These are phyloP conservation scores for Pontederia paniculata DNA, from an alignment of 176 grass and related monocot genomes.

Conservation along the genomic window DNA sequence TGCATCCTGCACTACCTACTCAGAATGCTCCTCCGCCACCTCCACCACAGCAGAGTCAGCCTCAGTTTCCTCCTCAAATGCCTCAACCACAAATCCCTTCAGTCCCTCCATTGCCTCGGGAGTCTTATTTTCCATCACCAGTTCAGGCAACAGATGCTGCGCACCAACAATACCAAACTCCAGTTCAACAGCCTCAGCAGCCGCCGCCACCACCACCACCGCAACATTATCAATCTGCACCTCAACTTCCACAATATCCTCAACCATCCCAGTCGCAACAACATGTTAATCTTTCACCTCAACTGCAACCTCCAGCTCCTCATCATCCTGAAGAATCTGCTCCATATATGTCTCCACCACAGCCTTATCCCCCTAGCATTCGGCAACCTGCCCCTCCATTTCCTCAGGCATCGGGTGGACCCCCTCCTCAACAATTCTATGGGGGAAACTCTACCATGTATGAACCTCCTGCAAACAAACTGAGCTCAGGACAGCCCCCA, in stretches of 20 bases:
- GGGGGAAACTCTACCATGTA: constrained; percentile 41
- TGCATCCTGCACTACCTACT: constrained; percentile 35
- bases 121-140: constrained; percentile 27
- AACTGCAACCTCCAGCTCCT: constrained; percentile 26
- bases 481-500: constrained; percentile 28
- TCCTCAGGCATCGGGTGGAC: constrained; percentile 35
- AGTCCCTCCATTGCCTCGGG: constrained; percentile 13
- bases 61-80: constrained; percentile 33
- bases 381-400: constrained; percentile 28
- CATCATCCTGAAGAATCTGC: constrained; percentile 41
- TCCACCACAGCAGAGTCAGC: constrained; percentile 26
- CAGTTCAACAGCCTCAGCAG: constrained; percentile 17
- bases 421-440: constrained; percentile 43
- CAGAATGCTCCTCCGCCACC: constrained; percentile 44
- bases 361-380: constrained; percentile 44
- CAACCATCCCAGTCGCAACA: constrained; percentile 29
- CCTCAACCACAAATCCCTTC: constrained; percentile 35
- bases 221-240: constrained; percentile 27
- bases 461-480: constrained; percentile 36
- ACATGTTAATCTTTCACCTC: constrained; percentile 31
- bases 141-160: constrained; percentile 31
- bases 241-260: constrained; percentile 41
- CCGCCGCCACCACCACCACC: constrained; percentile 9
- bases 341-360: constrained; percentile 36
- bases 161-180: constrained; percentile 47